Evolutionary conservation across 2,329 filamentous ascomycete genomes (phyloP).

Genomic region (Botrytis cinerea): DNA sequence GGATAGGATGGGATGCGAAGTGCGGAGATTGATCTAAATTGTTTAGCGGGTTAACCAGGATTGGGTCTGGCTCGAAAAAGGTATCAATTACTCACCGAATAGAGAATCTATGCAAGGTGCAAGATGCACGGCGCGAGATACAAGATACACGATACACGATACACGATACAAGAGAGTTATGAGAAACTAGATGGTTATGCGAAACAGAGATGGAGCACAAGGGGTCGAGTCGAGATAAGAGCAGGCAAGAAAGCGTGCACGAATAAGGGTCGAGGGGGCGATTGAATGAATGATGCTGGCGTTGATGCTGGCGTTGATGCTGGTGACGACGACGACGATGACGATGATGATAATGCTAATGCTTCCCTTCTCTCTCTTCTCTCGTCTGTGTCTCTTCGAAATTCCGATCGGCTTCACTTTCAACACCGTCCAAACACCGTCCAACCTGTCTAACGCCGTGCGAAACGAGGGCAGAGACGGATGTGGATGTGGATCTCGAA

Average conservation of each 20-base stretch:
- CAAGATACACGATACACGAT: neutral
- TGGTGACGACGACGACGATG: too few species aligned
- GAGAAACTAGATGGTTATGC: neutral
- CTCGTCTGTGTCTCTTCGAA: neutral
- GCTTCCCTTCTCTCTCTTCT: neutral
- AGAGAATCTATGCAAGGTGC: conserved; percentile 7
- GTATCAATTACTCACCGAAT: conserved; percentile 14
- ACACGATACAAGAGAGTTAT: neutral
- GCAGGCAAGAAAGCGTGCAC: neutral
- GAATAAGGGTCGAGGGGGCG: neutral
- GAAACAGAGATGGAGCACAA: neutral
- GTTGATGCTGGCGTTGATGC: too few species aligned
- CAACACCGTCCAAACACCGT: neutral
- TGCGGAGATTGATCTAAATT: conserved; percentile 9
- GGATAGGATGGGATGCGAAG: neutral
- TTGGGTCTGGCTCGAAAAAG: neutral
- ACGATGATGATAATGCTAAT: neutral
- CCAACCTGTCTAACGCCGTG: neutral
- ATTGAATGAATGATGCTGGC: too few species aligned
- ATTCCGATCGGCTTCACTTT: neutral
- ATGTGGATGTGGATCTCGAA: neutral
- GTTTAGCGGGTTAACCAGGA: conserved; percentile 13
- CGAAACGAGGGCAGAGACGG: neutral
- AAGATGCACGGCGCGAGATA: neutral
- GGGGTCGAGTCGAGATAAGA: conserved; percentile 5